These are phyloP conservation scores for Amanita muscaria DNA, from an alignment of 768 basidiomycete genomes.

Conservation along the genomic window DNA sequence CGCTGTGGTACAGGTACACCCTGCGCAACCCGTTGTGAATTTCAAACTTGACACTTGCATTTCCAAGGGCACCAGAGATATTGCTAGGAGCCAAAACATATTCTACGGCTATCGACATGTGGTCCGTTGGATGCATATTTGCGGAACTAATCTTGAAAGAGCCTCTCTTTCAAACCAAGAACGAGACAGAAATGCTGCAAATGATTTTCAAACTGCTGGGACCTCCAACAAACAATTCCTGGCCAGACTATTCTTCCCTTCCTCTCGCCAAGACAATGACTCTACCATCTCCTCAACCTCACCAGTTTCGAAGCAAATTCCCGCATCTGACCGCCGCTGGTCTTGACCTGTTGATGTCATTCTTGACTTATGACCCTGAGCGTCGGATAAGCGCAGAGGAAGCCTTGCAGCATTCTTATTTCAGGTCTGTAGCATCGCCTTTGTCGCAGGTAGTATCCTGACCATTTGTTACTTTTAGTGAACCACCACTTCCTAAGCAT, in stretches of 20 bases:
- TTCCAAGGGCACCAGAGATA: constrained; percentile 82
- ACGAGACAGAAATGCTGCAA: constrained; percentile 83
- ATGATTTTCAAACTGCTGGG: constrained; percentile 96
- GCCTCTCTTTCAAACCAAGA: constrained; percentile 95
- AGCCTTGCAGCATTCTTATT: constrained; percentile 86
- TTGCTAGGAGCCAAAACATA: constrained; percentile 89
- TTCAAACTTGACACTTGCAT: neutral
- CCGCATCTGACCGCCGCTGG: constrained; percentile 77
- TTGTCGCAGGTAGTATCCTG: no score
- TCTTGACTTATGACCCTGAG: constrained; percentile 87
- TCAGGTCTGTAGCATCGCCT: constrained; percentile 45
- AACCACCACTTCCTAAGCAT: constrained; percentile 92
- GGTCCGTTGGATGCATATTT: constrained; percentile 99
- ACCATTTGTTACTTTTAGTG: constrained; percentile 35
- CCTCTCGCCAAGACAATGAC: constrained; percentile 77
- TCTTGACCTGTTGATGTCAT: constrained; percentile 69
- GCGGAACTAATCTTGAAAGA: constrained; percentile 92
- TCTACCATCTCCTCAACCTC: constrained; percentile 64
- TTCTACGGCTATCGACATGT: constrained; percentile 94
- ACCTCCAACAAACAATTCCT: constrained; percentile 76
- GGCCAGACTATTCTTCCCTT: constrained; percentile 77
- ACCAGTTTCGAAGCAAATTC: constrained; percentile 79
- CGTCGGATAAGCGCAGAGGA: constrained; percentile 83
- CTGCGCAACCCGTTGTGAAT: constrained; percentile 5
- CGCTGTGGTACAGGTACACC: constrained; percentile 91